phyloP scores from a whole-genome alignment of 257 asterid genomes.

The Datura wrightii region DNA sequence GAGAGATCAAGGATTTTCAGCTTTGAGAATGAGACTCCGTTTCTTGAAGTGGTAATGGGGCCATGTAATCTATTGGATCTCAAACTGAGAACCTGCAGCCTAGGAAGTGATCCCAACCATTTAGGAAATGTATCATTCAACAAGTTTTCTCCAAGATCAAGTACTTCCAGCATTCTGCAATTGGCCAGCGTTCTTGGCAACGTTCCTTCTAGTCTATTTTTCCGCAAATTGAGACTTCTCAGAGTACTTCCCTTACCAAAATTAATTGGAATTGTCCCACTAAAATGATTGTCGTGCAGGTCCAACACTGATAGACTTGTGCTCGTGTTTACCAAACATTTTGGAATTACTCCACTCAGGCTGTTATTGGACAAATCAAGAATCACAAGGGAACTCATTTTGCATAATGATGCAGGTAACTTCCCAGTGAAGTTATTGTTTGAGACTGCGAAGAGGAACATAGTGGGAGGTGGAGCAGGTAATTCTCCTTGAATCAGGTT shows the following conservation, averaged over 20 bases:
- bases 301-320: conserved; percentile 33
- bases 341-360: conserved; percentile 4
- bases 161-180: conserved; percentile 40
- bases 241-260: conserved; percentile 36
- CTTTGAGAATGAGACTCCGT: conserved; percentile 18
- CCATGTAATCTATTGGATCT: conserved; percentile 42
- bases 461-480: conserved; percentile 15
- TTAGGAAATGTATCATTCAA: conserved; percentile 44
- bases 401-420: conserved; percentile 27
- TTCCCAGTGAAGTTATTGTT: conserved; percentile 34
- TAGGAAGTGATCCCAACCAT: conserved; percentile 39
- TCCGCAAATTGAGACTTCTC: conserved; percentile 34
- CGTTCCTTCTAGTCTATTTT: conserved; percentile 41
- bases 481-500: conserved; percentile 31
- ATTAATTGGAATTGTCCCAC: conserved; percentile 31
- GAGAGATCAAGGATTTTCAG: conserved; percentile 44
- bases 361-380: conserved; percentile 24
- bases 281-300: neutral
- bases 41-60: neutral
- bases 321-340: conserved; percentile 21
- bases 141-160: conserved; percentile 41
- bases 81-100: conserved; percentile 42
- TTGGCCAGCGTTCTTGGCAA: conserved; percentile 37
- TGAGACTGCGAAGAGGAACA: conserved; percentile 25
- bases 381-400: conserved; percentile 18